phyloP scores from a whole-genome alignment of 2,329 filamentous ascomycete species.

The Rhynchosporium agropyri region DNA sequence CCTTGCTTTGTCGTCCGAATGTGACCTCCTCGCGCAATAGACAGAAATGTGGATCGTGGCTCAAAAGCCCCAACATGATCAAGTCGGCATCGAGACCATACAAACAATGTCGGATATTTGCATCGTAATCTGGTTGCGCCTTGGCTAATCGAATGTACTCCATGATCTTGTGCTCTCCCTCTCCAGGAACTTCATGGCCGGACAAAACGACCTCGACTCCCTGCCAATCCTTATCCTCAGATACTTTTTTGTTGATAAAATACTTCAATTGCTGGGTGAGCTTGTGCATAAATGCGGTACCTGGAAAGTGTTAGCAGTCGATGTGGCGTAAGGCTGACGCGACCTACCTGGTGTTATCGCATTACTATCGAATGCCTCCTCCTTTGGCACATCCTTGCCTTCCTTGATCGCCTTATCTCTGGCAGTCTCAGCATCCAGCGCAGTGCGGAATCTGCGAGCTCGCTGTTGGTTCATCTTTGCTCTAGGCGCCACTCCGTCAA shows the following conservation, averaged over 20 bases:
- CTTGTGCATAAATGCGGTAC: conserved; percentile 95
- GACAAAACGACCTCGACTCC: conserved; percentile 94
- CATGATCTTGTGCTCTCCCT: conserved; percentile 99
- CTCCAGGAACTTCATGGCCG: conserved; percentile 95
- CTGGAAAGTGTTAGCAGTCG: conserved; percentile 44
- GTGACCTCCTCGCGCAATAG: conserved; percentile 96
- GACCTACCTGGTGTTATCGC: conserved; percentile 84
- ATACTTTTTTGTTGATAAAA: conserved; percentile 98
- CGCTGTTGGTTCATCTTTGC: conserved; percentile 99
- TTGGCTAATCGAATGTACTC: conserved; percentile 98
- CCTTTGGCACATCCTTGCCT: conserved; percentile 90
- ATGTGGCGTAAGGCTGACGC: conserved; percentile 16
- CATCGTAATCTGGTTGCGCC: conserved; percentile 88
- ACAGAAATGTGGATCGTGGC: conserved; percentile 98
- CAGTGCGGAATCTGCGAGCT: conserved; percentile 90
- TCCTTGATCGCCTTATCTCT: conserved; percentile 90
- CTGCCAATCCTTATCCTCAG: conserved; percentile 97
- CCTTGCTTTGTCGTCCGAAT: conserved; percentile 84
- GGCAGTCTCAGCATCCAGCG: conserved; percentile 84
- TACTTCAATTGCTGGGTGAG: conserved; percentile 93
- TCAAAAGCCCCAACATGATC: conserved; percentile 97
- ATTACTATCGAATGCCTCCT: conserved; percentile 97
- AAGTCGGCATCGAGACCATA: conserved; percentile 97
- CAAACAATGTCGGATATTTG: conserved; percentile 92
- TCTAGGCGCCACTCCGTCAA: conserved; percentile 94